Base-by-base conservation (phyloP, 164 flowering plant species). In the Vitis cinerea region DNA sequence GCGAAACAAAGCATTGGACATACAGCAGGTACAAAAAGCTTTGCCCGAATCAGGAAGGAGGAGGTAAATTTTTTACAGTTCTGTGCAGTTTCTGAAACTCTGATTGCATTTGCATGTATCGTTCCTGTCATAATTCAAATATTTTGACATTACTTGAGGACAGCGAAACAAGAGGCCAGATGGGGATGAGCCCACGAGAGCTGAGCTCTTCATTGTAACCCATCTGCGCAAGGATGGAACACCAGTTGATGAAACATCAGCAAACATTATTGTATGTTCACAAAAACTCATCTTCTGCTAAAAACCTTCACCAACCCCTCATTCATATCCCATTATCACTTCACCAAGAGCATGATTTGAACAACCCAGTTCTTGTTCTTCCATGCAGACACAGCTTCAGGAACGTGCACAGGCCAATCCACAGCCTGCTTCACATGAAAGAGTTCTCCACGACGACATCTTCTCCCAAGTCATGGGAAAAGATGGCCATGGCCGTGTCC, bases 11-110 rank as follows among this genome's bases (percentile, higher is more conserved):
- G 50, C 30, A 47, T 23, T 37, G 29, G 17, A 52, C 80, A 74
- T 13, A 37, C 80, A 3, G 30, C 78, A 51, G 78, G 83, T 51
- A 48, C 71, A 23, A 80, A 74, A 64, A 80, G 83, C 62, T 80
- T 71, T 62, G 83, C 83, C 15, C 50, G 69, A 15, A 27, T 74
- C 66, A 67, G 75, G n/a, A 78, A 80, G 58, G 83, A 80, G 72
- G 79, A 70, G 79, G 79, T 69, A 61, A 55, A 19, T 67, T 62
- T 37, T 68, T 37, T 37, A 37, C 44, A 37, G 44, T 37, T 37
- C 7, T 37, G 44, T 37, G 44, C 7, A 31, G 23, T 23, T 55
- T 23, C 50, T 23, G 48, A 19, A 51, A 37, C 17, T 50, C 27
- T 1, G 27, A 23, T 23, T 57, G 1, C 37, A 17, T 6, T 29